These are phyloP conservation scores for Francoa sonchifolia DNA, from an alignment of 441 rosid genomes.

Conservation along the genomic window DNA sequence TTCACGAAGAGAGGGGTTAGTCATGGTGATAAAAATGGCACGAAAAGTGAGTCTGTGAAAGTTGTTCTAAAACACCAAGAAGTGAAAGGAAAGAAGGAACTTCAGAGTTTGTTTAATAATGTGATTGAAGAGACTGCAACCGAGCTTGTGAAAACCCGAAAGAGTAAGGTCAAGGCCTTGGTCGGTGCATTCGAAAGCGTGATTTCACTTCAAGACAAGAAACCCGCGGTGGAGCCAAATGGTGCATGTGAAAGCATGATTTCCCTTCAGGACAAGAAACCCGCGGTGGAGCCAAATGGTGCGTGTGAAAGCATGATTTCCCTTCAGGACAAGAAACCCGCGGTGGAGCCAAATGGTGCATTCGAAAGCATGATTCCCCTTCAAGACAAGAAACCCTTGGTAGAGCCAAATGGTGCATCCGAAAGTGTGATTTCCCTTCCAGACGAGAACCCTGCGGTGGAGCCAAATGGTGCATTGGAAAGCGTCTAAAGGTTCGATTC, in stretches of 20 bases:
- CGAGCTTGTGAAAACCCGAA: slow-evolving; percentile 55
- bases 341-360: no score
- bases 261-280: slow-evolving; percentile 55
- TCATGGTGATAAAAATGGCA: slow-evolving; percentile 13
- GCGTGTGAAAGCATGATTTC: slow-evolving; percentile 93
- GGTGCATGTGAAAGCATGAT: slow-evolving; percentile 92
- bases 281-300: no score
- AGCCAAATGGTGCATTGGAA: no score
- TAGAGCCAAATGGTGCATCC: no score
- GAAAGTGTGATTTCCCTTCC: no score
- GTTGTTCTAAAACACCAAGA: slow-evolving; percentile 66
- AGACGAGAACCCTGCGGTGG: no score
- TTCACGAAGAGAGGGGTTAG: slow-evolving; percentile 33
- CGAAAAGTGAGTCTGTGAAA: slow-evolving; percentile 18
- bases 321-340: slow-evolving; percentile 52
- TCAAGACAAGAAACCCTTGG: slow-evolving; percentile 48
- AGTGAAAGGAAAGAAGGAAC: slow-evolving; percentile 40
- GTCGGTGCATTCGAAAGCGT: slow-evolving; percentile 92
- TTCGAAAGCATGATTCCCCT: slow-evolving; percentile 88
- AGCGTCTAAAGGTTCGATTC: no score
- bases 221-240: no score
- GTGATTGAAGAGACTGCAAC: slow-evolving; percentile 89
- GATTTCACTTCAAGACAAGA: slow-evolving; percentile 63
- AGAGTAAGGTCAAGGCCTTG: slow-evolving; percentile 85
- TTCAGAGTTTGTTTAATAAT: slow-evolving; percentile 43